Percentiles rank a stretch among this genome's conserved stretches.
Conservation (phyloP, 2,329 filamentous ascomycete species). For the Verticillium nubilum region DNA sequence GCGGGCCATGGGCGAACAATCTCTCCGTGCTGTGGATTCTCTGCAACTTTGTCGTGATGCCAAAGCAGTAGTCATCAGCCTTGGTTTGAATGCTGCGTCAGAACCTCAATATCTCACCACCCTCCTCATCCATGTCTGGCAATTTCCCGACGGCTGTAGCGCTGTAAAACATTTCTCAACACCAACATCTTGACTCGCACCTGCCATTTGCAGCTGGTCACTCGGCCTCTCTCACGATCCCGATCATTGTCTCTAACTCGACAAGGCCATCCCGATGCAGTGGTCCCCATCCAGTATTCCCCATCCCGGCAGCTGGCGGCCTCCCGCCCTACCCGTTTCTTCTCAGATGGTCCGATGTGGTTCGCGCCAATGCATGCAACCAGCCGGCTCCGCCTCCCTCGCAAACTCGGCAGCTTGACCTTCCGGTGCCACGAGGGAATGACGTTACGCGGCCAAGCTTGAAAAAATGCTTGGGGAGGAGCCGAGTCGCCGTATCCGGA, state of each 20-base stretch:
- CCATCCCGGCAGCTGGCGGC: background rate
- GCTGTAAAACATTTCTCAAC: background rate
- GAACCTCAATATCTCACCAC: background rate
- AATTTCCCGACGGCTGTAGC: background rate
- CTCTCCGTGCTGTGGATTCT: background rate
- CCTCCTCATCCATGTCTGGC: background rate
- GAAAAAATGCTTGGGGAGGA: background rate
- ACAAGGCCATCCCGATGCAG: background rate
- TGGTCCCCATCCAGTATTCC: background rate
- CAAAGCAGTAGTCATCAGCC: background rate
- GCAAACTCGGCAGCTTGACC: background rate
- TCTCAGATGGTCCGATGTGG: background rate
- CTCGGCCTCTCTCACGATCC: background rate
- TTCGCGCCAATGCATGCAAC: background rate
- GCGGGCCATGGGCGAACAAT: background rate
- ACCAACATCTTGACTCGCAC: background rate
- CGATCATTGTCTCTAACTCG: background rate
- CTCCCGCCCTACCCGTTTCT: background rate
- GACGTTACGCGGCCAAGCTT: background rate
- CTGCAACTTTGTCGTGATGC: background rate
- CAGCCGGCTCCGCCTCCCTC: background rate
- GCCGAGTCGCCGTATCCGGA: background rate
- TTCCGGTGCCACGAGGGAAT: background rate
- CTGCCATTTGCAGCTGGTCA: background rate
- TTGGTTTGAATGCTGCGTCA: background rate